A percentile compares a stretch with the other conserved stretches of the same genome.
Evolutionary conservation across 441 rosid species (phyloP).

Genomic region (Populus hybrid): DNA sequence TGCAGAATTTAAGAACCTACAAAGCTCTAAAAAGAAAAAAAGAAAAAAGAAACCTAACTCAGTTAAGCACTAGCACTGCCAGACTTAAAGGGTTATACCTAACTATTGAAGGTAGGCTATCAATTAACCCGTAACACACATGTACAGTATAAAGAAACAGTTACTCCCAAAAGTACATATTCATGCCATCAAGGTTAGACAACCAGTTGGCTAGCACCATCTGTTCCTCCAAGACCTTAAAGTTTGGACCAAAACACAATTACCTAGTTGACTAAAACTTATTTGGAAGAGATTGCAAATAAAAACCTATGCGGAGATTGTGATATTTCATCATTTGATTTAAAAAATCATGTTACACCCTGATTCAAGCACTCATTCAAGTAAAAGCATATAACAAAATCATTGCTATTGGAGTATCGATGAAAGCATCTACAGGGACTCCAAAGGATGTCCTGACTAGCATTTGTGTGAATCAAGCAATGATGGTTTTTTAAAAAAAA

Average conservation of each 20-base stretch:
- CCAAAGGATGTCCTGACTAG: neutral
- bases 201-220: neutral
- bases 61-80: conserved; percentile 29
- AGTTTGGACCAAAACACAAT: neutral
- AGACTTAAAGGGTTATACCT: conserved; percentile 13
- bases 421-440: neutral
- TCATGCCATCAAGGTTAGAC: neutral
- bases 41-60: conserved; percentile 24
- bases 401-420: neutral
- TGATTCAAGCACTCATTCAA: neutral
- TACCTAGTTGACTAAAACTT: neutral
- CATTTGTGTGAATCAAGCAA: neutral
- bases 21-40: conserved; percentile 46
- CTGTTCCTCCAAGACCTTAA: neutral
- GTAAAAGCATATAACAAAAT: neutral
- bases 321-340: neutral
- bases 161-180: neutral
- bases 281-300: neutral
- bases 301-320: neutral
- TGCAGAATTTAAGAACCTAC: conserved; percentile 41
- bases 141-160: neutral
- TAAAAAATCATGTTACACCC: neutral
- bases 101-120: conserved; percentile 14
- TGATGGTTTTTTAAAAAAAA: neutral
- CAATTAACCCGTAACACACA: conserved; percentile 3